Percentiles rank a stretch among this genome's conserved stretches.
phyloP scores from a whole-genome alignment of 2,329 filamentous ascomycete species.

The Orbilia blumenaviensis region DNA sequence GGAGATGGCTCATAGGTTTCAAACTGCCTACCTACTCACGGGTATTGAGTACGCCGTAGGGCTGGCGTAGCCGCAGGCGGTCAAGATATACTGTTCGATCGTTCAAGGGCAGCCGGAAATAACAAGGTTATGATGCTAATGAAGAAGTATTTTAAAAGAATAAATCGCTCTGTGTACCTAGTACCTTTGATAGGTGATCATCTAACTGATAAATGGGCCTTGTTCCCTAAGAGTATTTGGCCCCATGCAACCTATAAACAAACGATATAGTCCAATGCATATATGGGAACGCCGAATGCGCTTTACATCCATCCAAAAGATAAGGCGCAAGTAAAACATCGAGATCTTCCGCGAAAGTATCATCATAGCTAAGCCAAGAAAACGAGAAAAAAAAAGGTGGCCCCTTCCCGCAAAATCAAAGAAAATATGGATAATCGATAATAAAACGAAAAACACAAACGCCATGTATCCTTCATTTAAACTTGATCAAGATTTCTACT shows the following conservation, averaged over 20 bases:
- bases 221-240: conserved; percentile 3
- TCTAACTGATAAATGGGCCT: background rate
- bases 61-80: too few species aligned
- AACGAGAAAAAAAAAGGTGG: background rate
- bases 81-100: too few species aligned
- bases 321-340: background rate
- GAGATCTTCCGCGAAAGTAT: background rate
- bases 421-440: background rate
- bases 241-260: conserved; percentile 2
- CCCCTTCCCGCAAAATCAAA: background rate
- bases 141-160: too few species aligned
- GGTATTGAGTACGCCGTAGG: too few species aligned
- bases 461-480: background rate
- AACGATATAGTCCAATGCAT: conserved; percentile 34
- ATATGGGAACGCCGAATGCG: conserved; percentile 43
- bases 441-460: background rate
- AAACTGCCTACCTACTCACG: too few species aligned
- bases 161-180: too few species aligned
- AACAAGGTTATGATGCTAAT: too few species aligned
- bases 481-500: background rate
- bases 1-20: too few species aligned
- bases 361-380: background rate
- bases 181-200: background rate
- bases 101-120: too few species aligned
- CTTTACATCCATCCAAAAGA: conserved; percentile 7